A percentile compares a stretch with the other conserved stretches of the same genome.
These are phyloP conservation scores for Cryptococcus hybrid DNA, from an alignment of 1,284 basidiomycete genomes.

Conservation along the genomic window DNA sequence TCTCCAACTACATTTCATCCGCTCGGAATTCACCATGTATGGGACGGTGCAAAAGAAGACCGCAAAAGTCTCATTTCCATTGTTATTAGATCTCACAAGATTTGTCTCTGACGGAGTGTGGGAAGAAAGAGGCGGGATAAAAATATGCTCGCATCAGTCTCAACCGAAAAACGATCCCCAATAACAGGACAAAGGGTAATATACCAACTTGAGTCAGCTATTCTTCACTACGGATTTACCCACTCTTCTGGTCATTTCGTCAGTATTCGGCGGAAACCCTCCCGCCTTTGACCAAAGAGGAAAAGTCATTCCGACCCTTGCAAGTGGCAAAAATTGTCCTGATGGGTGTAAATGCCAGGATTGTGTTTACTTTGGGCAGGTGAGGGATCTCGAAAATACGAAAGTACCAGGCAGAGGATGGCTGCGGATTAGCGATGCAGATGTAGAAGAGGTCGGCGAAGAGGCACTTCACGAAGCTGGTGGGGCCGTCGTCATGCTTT, in stretches of 20 bases:
- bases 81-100: slow-evolving; percentile 78
- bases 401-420: slow-evolving; percentile 54
- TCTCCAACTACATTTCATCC: slow-evolving; percentile 79
- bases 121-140: slow-evolving; percentile 26
- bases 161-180: neutral
- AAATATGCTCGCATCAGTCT: slow-evolving; percentile 7
- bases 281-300: neutral
- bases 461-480: slow-evolving; percentile 62
- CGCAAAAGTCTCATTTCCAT: slow-evolving; percentile 74
- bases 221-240: slow-evolving; percentile 79
- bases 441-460: slow-evolving; percentile 72
- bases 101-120: slow-evolving; percentile 53
- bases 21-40: slow-evolving; percentile 70
- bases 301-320: slow-evolving; percentile 16
- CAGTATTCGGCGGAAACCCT: slow-evolving; percentile 79
- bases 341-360: slow-evolving; percentile 36
- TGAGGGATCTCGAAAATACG: slow-evolving; percentile 37
- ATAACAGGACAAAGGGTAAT: slow-evolving; percentile 56
- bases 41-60: slow-evolving; percentile 74
- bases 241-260: slow-evolving; percentile 91
- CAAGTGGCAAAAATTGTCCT: slow-evolving; percentile 28
- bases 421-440: slow-evolving; percentile 81
- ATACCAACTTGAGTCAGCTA: slow-evolving; percentile 75
- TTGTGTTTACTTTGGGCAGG: slow-evolving; percentile 35
- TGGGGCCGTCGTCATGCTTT: slow-evolving; percentile 76